Evolutionary conservation across 1,139 yeast species (phyloP).

Genomic region (Geotrichum citri-aurantii): DNA sequence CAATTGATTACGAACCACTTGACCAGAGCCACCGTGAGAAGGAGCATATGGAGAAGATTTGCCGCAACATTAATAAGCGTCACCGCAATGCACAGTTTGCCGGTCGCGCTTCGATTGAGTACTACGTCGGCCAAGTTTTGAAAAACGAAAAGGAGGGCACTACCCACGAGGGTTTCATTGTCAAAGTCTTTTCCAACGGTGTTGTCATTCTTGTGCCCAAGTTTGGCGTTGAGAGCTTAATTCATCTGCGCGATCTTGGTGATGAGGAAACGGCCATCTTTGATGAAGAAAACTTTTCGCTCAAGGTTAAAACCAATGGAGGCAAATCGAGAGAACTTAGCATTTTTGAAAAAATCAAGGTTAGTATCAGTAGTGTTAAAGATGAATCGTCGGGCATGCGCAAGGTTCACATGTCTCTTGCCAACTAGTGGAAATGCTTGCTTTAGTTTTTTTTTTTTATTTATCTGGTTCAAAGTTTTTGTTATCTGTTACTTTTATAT

Average conservation of each 20-base stretch:
- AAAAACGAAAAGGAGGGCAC: slow-evolving; percentile 39
- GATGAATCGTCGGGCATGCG: slow-evolving; percentile 91
- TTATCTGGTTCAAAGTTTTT: background rate
- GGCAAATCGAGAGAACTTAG: slow-evolving; percentile 46
- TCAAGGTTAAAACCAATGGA: slow-evolving; percentile 48
- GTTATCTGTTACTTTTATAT: background rate
- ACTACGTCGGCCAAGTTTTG: slow-evolving; percentile 97
- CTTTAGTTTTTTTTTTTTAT: too few species aligned
- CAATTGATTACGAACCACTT: slow-evolving; percentile 85
- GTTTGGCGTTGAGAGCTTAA: slow-evolving; percentile 92
- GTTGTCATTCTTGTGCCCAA: slow-evolving; percentile 93
- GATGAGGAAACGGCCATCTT: slow-evolving; percentile 64
- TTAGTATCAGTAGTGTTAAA: slow-evolving; percentile 70
- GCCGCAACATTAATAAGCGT: slow-evolving; percentile 83
- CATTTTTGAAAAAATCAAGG: slow-evolving; percentile 81
- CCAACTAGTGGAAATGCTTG: background rate
- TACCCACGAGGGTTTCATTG: slow-evolving; percentile 82
- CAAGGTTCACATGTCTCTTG: slow-evolving; percentile 63
- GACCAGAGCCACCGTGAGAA: slow-evolving; percentile 83
- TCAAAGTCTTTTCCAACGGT: slow-evolving; percentile 91
- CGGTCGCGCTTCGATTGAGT: slow-evolving; percentile 95
- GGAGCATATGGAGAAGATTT: slow-evolving; percentile 80
- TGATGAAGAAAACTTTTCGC: slow-evolving; percentile 71
- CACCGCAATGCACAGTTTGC: slow-evolving; percentile 99
- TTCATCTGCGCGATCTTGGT: slow-evolving; percentile 67